phyloP scores from a whole-genome alignment of 345 rosid species.

The Physaria fendleri region DNA sequence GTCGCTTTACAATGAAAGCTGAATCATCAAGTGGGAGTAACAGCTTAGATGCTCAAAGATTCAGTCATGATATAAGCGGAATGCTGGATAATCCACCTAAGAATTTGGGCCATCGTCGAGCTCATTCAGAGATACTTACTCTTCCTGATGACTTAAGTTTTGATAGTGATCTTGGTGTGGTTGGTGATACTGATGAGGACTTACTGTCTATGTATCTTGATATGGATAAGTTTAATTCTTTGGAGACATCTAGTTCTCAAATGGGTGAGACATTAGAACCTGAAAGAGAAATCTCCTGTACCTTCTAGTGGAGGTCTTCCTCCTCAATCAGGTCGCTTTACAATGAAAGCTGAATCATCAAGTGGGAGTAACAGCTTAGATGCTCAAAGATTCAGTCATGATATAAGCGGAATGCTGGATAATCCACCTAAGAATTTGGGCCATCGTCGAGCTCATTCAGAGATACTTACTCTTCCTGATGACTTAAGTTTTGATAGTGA shows the following conservation, averaged over 20 bases:
- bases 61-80: conserved; percentile 72
- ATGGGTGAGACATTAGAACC: conserved; percentile 45
- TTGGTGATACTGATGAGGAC: conserved; percentile 86
- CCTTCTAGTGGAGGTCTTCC: too few species aligned
- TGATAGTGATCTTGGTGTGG: conserved; percentile 85
- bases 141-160: conserved; percentile 91
- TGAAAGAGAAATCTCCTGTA: too few species aligned
- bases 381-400: conserved; percentile 56
- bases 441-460: conserved; percentile 94
- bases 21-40: conserved; percentile 45
- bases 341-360: conserved; percentile 49
- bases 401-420: conserved; percentile 79
- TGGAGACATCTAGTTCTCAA: conserved; percentile 55
- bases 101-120: conserved; percentile 85
- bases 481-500: conserved; percentile 90
- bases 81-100: conserved; percentile 84
- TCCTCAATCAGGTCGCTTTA: too few species aligned
- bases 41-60: conserved; percentile 43
- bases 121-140: conserved; percentile 89
- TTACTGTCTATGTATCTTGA: conserved; percentile 69
- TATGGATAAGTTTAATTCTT: conserved; percentile 80
- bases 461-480: conserved; percentile 85
- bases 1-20: conserved; percentile 43
- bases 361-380: conserved; percentile 43
- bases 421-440: conserved; percentile 76